These are phyloP conservation scores for Yarrowia hollandica DNA, from an alignment of 805 yeast genomes.

Conservation along the genomic window DNA sequence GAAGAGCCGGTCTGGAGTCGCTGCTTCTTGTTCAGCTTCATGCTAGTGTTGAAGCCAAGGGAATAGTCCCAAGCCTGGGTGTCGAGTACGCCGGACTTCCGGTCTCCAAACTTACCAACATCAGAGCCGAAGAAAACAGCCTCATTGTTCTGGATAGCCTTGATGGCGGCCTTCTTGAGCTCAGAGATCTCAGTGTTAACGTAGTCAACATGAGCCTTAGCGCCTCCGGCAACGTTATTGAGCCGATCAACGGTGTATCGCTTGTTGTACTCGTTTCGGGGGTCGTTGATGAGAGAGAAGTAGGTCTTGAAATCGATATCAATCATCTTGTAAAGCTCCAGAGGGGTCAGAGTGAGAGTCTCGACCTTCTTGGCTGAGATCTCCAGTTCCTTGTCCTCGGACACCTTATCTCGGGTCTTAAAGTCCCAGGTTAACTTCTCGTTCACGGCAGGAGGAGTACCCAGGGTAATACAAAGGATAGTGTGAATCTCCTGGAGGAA, in stretches of 20 bases:
- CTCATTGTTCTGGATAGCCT: constrained; percentile 68
- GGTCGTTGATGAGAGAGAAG: constrained; percentile 77
- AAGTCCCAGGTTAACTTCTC: constrained; percentile 74
- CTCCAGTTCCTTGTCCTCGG: constrained; percentile 38
- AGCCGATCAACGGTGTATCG: constrained; percentile 70
- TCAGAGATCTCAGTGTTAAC: constrained; percentile 63
- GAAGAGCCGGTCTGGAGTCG: constrained; percentile 70
- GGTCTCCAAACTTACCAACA: constrained; percentile 75
- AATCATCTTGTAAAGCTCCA: constrained; percentile 56
- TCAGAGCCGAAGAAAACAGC: constrained; percentile 88
- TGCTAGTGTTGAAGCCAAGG: constrained; percentile 43
- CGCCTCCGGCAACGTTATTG: constrained; percentile 68
- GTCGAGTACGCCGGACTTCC: constrained; percentile 69
- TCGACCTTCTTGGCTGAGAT: constrained; percentile 42
- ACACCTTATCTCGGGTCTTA: constrained; percentile 62
- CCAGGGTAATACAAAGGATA: constrained; percentile 66
- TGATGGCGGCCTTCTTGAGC: constrained; percentile 61
- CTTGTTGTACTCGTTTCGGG: constrained; percentile 67
- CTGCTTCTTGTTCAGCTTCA: constrained; percentile 60
- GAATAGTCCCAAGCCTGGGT: constrained; percentile 65
- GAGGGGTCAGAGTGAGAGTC: constrained; percentile 53
- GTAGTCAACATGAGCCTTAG: constrained; percentile 54
- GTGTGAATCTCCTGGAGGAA: constrained; percentile 65
- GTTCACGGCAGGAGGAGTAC: constrained; percentile 73
- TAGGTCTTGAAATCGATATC: constrained; percentile 52